Percentiles rank a stretch among this genome's conserved stretches.
phyloP scores from a whole-genome alignment of 2,329 filamentous ascomycete species.

The Aspergillus sp. region DNA sequence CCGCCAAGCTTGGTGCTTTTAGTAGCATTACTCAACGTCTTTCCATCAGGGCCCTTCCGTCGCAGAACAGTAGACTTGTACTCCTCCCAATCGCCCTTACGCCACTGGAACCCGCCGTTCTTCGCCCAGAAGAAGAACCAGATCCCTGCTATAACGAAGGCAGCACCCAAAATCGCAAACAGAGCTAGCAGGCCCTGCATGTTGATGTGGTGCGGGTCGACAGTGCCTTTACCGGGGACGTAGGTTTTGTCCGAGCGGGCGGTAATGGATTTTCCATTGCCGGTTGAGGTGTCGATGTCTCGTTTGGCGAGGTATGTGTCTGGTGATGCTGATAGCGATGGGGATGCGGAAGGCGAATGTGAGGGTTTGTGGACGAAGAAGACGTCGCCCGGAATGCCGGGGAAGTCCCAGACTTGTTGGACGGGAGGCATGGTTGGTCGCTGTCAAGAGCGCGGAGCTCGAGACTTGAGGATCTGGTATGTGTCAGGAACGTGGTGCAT shows the following conservation, averaged over 20 bases:
- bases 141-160: slow-evolving; percentile 66
- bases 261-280: slow-evolving; percentile 21
- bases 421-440: slow-evolving; percentile 26
- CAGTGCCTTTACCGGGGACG: slow-evolving; percentile 30
- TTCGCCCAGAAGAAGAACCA: slow-evolving; percentile 99
- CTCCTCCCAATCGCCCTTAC: slow-evolving; percentile 87
- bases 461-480: slow-evolving; percentile 15
- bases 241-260: slow-evolving; percentile 22
- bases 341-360: slow-evolving; percentile 4
- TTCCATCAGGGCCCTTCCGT: slow-evolving; percentile 82
- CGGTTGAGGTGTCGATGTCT: slow-evolving; percentile 10
- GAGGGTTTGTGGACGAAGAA: slow-evolving; percentile 8
- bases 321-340: background rate
- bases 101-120: slow-evolving; percentile 88
- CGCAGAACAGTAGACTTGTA: slow-evolving; percentile 93
- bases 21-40: slow-evolving; percentile 74
- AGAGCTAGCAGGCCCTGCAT: slow-evolving; percentile 68
- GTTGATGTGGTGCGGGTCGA: slow-evolving; percentile 39
- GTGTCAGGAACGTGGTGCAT: slow-evolving; percentile 7
- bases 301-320: background rate
- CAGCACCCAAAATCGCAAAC: slow-evolving; percentile 75
- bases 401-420: slow-evolving; percentile 14
- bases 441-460: slow-evolving; percentile 31
- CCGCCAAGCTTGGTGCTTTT: slow-evolving; percentile 78
- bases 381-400: slow-evolving; percentile 16